Conservation (phyloP, 2,329 filamentous ascomycete genomes). For the Colletotrichum karsti region DNA sequence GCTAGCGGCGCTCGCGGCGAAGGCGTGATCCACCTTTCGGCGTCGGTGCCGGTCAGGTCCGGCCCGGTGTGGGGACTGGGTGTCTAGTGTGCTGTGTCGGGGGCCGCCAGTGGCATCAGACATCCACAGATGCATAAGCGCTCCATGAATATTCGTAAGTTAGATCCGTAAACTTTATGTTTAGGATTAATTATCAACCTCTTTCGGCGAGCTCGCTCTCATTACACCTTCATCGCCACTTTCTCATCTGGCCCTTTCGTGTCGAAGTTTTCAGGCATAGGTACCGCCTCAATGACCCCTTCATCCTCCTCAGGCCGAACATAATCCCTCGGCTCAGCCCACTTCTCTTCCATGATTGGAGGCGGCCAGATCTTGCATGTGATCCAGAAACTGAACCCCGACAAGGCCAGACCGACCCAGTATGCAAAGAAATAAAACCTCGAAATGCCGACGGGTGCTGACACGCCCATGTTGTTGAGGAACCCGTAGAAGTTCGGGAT, state of each 20-base stretch:
- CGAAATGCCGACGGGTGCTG: constrained; percentile 40
- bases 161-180: too few species aligned
- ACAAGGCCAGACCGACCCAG: constrained; percentile 60
- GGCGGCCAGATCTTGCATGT: constrained; percentile 31
- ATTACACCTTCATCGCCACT: not conserved
- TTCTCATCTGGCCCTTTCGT: constrained; percentile 3
- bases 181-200: too few species aligned
- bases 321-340: constrained; percentile 31
- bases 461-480: constrained; percentile 48
- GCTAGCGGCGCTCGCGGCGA: too few species aligned
- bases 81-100: too few species aligned
- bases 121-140: too few species aligned
- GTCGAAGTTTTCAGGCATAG: not conserved
- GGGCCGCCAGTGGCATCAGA: too few species aligned
- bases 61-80: too few species aligned
- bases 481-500: constrained; percentile 51
- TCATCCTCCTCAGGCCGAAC: constrained; percentile 22
- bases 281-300: constrained; percentile 7
- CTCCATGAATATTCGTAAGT: too few species aligned
- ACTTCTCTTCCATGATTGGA: constrained; percentile 20
- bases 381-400: constrained; percentile 34
- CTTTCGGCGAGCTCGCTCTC: not conserved
- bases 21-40: too few species aligned
- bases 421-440: constrained; percentile 66
- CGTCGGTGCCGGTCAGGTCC: too few species aligned